Base-by-base conservation (phyloP, 352 stramenopile genomes). In the Plasmopara halstedii region DNA sequence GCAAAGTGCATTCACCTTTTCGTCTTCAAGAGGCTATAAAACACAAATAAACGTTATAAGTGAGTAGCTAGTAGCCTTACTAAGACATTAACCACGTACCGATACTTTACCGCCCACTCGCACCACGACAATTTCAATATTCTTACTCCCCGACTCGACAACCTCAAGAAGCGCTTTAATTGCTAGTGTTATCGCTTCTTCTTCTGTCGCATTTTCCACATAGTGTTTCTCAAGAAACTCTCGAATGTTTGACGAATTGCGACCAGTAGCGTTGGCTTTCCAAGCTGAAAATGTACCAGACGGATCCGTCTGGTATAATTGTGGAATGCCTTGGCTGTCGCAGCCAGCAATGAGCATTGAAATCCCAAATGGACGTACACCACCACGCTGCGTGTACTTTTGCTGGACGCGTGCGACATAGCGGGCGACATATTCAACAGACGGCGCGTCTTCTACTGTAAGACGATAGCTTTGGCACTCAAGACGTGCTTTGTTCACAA, bases 151-250 rank as follows among this genome's bases (percentile, higher is more conserved):
- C 38, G 92, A 96, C 55, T 99, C 96, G 27, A 99, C 97, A 37
- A 99, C 92, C 70, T 99, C 96, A 22, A 99, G 74, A 58, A 99
- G 82, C 32, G 94, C 88, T 64, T 97, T 96, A 39, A 98, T 84
- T 7, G 93, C 87, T 25, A 99, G 76, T 47, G 86, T 84, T 14
- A 98, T 77, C 7, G 89, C 83, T 23, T 91, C 88, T 11, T 96
- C 78, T 51, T 98, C 90, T 27, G 72, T 80, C 53, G 98, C 76
- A 42, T 92, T 83, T 33, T 95, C 87, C 14, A 75, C 60, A 73
- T 96, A 99, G 70, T 98, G 95, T 73, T 99, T 99, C 68, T 99
- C 97, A 25, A 99, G 72, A 68, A 99, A 99, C 70, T 99, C 96
- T 43, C 94, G 79, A 45, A 99, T 94, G 64, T 92, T 97, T 62